These are phyloP conservation scores for Cyberlindnera americana DNA, from an alignment of 805 yeast genomes.

Conservation along the genomic window DNA sequence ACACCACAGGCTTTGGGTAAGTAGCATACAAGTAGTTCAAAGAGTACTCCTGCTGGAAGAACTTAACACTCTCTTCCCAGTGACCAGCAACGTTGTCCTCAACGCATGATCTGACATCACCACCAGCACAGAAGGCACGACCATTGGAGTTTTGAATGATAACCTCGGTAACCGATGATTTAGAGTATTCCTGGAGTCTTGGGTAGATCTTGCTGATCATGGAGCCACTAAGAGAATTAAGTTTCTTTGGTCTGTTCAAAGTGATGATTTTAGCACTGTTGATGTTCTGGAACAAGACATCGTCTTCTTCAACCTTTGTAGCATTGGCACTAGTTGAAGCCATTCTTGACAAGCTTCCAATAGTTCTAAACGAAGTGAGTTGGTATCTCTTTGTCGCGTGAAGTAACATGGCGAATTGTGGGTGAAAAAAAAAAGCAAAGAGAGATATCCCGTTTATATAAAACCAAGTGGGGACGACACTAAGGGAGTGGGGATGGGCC, in stretches of 20 bases:
- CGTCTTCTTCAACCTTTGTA: conserved; percentile 30
- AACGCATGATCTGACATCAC: conserved; percentile 86
- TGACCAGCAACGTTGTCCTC: conserved; percentile 47
- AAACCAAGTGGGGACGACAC: not conserved
- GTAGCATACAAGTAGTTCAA: conserved; percentile 76
- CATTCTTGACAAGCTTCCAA: conserved; percentile 1
- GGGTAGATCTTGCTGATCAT: conserved; percentile 75
- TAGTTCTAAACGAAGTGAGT: conserved; percentile 1
- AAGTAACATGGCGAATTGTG: not conserved
- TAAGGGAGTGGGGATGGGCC: not conserved
- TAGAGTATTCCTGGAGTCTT: conserved; percentile 71
- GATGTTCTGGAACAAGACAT: conserved; percentile 59
- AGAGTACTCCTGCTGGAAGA: conserved; percentile 78
- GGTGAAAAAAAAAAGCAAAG: not conserved
- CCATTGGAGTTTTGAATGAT: conserved; percentile 64
- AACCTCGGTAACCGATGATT: conserved; percentile 59
- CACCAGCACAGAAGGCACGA: conserved; percentile 87
- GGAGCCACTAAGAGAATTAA: conserved; percentile 76
- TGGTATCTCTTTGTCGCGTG: conserved; percentile 1
- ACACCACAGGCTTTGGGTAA: conserved; percentile 82
- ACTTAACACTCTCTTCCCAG: conserved; percentile 48
- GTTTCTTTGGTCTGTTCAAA: conserved; percentile 75
- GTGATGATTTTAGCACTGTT: conserved; percentile 69
- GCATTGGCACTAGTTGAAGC: conserved; percentile 2
- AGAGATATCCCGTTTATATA: not conserved